phyloP scores from a whole-genome alignment of 768 basidiomycete genomes.

The Filobasidium wieringae region DNA sequence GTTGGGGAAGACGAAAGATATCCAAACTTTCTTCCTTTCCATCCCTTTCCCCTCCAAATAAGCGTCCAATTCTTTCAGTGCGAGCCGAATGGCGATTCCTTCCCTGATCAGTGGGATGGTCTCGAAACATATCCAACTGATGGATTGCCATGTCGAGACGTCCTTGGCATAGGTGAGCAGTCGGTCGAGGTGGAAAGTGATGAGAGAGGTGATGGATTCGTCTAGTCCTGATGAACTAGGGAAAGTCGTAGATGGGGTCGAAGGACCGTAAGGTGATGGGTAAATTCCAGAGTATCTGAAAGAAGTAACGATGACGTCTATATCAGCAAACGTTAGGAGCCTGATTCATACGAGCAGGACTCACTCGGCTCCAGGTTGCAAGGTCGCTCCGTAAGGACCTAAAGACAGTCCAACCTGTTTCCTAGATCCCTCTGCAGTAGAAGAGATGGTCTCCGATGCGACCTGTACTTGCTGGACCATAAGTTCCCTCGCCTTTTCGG shows the following conservation, averaged over 20 bases:
- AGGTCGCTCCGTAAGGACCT: slow-evolving; percentile 61
- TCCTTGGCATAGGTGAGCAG: slow-evolving; percentile 49
- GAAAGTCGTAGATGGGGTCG: slow-evolving; percentile 45
- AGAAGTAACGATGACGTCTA: neutral
- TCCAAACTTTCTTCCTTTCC: slow-evolving; percentile 59
- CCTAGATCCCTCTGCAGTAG: neutral
- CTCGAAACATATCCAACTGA: slow-evolving; percentile 65
- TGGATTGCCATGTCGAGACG: slow-evolving; percentile 44
- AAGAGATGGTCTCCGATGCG: slow-evolving; percentile 9
- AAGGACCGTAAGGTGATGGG: slow-evolving; percentile 62
- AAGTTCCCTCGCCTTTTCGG: slow-evolving; percentile 1
- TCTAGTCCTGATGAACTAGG: slow-evolving; percentile 65
- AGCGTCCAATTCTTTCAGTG: slow-evolving; percentile 41
- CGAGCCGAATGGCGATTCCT: slow-evolving; percentile 52
- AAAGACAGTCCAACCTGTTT: slow-evolving; percentile 53
- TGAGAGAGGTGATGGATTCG: slow-evolving; percentile 46
- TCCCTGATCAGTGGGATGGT: slow-evolving; percentile 61
- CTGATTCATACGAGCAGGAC: neutral
- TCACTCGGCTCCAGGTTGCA: slow-evolving; percentile 50
- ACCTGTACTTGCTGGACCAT: slow-evolving; percentile 18
- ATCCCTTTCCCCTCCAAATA: neutral
- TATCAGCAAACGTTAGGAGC: too few relatives aligned
- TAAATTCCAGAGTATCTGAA: slow-evolving; percentile 53
- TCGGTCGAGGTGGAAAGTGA: slow-evolving; percentile 54
- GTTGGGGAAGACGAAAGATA: slow-evolving; percentile 53